Evolutionary conservation across 2,329 filamentous ascomycete species (phyloP).

Genomic region (Tothia fuscella): DNA sequence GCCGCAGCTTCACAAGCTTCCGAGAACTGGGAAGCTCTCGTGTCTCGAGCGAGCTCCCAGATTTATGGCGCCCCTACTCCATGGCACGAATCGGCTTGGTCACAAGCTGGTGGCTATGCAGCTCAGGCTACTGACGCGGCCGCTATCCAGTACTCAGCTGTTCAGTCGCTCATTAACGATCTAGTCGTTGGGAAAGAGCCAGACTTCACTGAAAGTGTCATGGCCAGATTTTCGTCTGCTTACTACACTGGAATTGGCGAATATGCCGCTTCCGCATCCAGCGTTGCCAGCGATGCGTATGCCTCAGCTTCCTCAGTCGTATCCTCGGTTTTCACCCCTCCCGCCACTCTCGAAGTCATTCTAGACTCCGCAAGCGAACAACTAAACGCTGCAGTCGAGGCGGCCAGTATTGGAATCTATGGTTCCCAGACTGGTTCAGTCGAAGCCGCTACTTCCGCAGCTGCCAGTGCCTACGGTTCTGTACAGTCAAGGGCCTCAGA

Average conservation of each 20-base stretch:
- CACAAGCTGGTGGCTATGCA: slow-evolving; percentile 45
- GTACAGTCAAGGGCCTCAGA: slow-evolving; percentile 38
- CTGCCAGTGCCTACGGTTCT: slow-evolving; percentile 40
- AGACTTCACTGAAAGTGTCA: slow-evolving; percentile 69
- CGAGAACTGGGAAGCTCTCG: slow-evolving; percentile 50
- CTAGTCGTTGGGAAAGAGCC: slow-evolving; percentile 67
- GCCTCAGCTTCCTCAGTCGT: slow-evolving; percentile 35
- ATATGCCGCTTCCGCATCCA: slow-evolving; percentile 41
- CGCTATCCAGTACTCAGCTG: slow-evolving; percentile 52
- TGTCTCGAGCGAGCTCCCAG: slow-evolving; percentile 54
- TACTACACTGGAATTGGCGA: slow-evolving; percentile 57
- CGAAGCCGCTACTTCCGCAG: slow-evolving; percentile 43
- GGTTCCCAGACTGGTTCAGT: slow-evolving; percentile 41
- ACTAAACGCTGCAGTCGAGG: slow-evolving; percentile 46
- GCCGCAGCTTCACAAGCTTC: slow-evolving; percentile 45
- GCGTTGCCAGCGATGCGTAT: slow-evolving; percentile 38
- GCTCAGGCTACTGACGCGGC: slow-evolving; percentile 51
- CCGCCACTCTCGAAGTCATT: slow-evolving; percentile 45
- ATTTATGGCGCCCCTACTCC: slow-evolving; percentile 55
- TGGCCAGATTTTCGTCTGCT: slow-evolving; percentile 56
- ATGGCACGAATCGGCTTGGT: slow-evolving; percentile 33
- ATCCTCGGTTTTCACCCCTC: slow-evolving; percentile 41
- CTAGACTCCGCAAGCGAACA: slow-evolving; percentile 45
- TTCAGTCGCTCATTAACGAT: slow-evolving; percentile 64
- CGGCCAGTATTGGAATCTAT: slow-evolving; percentile 46